phyloP scores from a whole-genome alignment of 176 grass and related monocot species.

The Saccharum spontaneum region DNA sequence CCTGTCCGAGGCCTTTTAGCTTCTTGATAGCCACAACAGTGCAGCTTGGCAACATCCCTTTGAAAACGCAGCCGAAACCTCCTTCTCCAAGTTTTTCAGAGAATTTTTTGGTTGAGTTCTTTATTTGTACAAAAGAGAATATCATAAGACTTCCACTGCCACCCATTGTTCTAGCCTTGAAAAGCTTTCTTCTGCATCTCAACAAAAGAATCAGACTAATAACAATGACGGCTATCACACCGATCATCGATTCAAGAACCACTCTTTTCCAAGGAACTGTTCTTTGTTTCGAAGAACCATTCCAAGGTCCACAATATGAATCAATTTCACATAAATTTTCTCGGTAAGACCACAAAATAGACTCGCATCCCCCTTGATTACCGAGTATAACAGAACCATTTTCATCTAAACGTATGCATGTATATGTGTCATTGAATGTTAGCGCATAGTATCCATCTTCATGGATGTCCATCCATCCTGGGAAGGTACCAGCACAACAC shows the following conservation, averaged over 20 bases:
- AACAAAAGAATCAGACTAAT: background rate
- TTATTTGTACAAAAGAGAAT: conserved; percentile 27
- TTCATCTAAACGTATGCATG: background rate
- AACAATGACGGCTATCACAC: background rate
- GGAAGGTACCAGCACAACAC: background rate
- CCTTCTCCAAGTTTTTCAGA: conserved; percentile 43
- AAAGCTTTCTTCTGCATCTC: background rate
- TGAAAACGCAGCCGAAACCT: conserved; percentile 50
- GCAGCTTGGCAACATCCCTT: conserved; percentile 11
- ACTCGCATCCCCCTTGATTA: background rate
- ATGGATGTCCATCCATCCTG: background rate
- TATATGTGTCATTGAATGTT: background rate
- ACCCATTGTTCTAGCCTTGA: background rate
- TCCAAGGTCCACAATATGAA: conserved; percentile 18
- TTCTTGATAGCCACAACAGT: conserved; percentile 33
- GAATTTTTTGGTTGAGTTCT: conserved; percentile 23
- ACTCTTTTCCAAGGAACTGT: background rate
- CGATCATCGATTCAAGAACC: background rate
- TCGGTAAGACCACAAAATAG: conserved; percentile 11
- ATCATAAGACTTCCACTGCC: background rate
- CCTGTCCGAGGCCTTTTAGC: conserved; percentile 1
- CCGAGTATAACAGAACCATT: background rate
- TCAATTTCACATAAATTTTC: background rate
- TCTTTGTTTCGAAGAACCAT: background rate
- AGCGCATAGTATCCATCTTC: background rate